Base-by-base conservation (phyloP, 2,329 filamentous ascomycete species). In the Raffaelea ambrosiae region DNA sequence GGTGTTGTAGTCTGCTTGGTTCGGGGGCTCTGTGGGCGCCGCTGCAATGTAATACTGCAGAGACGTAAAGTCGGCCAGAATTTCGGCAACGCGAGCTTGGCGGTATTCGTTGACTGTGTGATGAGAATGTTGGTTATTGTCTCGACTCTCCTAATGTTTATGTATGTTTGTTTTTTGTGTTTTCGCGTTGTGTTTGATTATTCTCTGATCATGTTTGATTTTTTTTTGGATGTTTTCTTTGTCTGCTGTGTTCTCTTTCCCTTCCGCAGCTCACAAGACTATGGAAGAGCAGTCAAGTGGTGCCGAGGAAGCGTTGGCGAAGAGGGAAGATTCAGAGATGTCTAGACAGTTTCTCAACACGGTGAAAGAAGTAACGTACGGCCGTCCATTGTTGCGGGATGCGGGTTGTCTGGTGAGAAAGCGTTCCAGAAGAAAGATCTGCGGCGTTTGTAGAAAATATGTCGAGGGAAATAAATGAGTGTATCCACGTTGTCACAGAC, bases 31-130 rank as follows among this genome's bases (percentile, higher is more conserved):
- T 47, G 69, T 69, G 13, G 76, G 75, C 8, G 68, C 74, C 10
- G 71, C 70, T 31, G 79, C 74, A 58, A 84, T 83, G 60, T 74
- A 77, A 62, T 77, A 77, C 60, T 83, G 80, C 22, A 83, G 67
- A 40, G 67, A 74, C 52, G 72, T 74, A 61, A 84, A 83, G 60
- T 83, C 79, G 52, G 71, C 66, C 38, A 83, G 72, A 43, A 83
- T 64, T 55, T 83, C 74, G 61, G 76, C 79, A 58, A 83, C 79
- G 54, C 80, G 75, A 47, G 67, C 69, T 55, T 70, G 73, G 55
- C 80, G 73, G 60, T 69, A 77, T 41, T 77, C 70, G 65, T 84
- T 83, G 50, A 80, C 79, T 84, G 56, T 4, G 10, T 5, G 20
- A 39, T 23, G 3, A 21, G 14, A 14, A 20, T 26, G 22, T 38